These are phyloP conservation scores for Baorangia bicolor DNA, from an alignment of 768 basidiomycete species.

Conservation along the genomic window DNA sequence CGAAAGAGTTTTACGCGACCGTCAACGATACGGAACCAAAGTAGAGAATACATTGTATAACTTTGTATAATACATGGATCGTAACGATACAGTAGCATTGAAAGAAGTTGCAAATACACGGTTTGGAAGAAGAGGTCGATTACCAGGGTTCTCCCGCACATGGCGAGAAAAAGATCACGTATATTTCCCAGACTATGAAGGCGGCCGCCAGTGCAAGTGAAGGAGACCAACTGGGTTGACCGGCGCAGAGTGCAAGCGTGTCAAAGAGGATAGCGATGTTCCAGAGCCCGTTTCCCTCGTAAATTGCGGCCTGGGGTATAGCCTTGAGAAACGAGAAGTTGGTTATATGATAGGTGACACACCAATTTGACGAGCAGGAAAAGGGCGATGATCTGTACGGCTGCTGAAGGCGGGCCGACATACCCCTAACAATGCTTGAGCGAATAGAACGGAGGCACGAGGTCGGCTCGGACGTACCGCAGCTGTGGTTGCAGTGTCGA, in stretches of 20 bases:
- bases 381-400: neutral
- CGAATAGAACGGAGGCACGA: neutral
- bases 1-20: slow-evolving; percentile 82
- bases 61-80: neutral
- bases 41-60: slow-evolving; percentile 22
- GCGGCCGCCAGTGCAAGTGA: neutral
- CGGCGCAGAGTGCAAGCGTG: neutral
- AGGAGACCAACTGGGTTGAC: neutral
- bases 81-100: neutral
- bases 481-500: neutral
- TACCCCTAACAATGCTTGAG: neutral
- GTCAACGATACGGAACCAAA: slow-evolving; percentile 68
- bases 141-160: neutral
- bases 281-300: too few relatives aligned
- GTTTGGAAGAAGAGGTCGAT: neutral
- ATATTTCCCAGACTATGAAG: neutral
- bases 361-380: neutral
- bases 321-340: neutral
- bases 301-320: neutral
- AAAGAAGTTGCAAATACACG: neutral
- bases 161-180: neutral
- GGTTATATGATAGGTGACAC: neutral
- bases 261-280: neutral
- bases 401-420: neutral
- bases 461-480: neutral